phyloP scores from a whole-genome alignment of 768 basidiomycete genomes.

The Xerocomellus intermedius region DNA sequence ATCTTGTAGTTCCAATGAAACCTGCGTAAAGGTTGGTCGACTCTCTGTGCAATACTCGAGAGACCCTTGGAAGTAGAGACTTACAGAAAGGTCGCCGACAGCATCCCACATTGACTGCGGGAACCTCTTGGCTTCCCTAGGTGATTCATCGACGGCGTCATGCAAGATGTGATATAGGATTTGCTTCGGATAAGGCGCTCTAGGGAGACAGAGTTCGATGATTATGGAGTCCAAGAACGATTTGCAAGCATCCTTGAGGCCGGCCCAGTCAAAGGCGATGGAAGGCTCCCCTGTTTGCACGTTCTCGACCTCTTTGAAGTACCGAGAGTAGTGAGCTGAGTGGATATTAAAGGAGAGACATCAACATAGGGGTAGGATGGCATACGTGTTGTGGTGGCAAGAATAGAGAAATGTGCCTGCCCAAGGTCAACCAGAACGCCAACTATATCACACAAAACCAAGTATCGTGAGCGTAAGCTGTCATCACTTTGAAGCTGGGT shows the following conservation, averaged over 20 bases:
- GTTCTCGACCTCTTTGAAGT: constrained; percentile 54
- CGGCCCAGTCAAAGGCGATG: constrained; percentile 63
- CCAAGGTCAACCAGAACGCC: constrained; percentile 55
- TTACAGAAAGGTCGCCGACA: constrained; percentile 76
- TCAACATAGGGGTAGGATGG: constrained; percentile 1
- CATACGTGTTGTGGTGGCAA: constrained; percentile 72
- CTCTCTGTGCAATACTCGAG: background rate
- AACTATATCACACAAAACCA: constrained; percentile 64
- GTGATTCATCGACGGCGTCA: constrained; percentile 72
- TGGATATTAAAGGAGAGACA: constrained; percentile 3
- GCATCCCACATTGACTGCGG: constrained; percentile 81
- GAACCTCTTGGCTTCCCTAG: constrained; percentile 70
- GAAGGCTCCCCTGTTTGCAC: constrained; percentile 45
- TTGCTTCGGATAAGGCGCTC: constrained; percentile 61
- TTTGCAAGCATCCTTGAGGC: constrained; percentile 59
- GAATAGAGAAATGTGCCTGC: constrained; percentile 64
- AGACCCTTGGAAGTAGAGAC: constrained; percentile 45
- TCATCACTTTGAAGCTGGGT: constrained; percentile 50
- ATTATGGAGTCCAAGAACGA: constrained; percentile 85
- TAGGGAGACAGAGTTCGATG: constrained; percentile 77
- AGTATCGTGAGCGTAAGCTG: constrained; percentile 54
- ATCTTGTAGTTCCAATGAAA: constrained; percentile 63
- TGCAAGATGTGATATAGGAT: constrained; percentile 65
- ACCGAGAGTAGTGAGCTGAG: constrained; percentile 68
- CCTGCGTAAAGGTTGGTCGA: constrained; percentile 36